These are phyloP conservation scores for Ogataea pignaliae DNA, from an alignment of 805 yeast species.

Conservation along the genomic window DNA sequence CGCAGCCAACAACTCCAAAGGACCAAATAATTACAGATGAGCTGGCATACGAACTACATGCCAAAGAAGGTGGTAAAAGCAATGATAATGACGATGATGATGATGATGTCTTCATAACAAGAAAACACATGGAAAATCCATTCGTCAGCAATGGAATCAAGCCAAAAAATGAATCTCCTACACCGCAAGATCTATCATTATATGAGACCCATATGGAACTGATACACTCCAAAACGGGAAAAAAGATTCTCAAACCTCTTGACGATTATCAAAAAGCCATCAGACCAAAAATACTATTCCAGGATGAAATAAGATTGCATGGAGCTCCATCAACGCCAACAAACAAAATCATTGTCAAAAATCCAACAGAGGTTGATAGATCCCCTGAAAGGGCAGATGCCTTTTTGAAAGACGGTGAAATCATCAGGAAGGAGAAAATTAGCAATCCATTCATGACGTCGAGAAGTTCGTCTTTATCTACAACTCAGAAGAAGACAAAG, in stretches of 20 bases:
- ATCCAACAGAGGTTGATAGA: conserved; percentile 7
- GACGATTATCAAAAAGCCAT: conserved; percentile 30
- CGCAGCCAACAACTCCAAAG: conserved; percentile 33
- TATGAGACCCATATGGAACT: conserved; percentile 37
- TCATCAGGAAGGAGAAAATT: conserved; percentile 19
- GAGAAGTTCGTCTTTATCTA: background rate
- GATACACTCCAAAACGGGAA: conserved; percentile 39
- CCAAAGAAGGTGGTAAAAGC: conserved; percentile 8
- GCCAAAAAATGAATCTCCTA: background rate
- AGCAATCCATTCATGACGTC: conserved; percentile 18
- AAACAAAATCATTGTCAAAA: conserved; percentile 8
- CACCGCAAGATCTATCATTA: conserved; percentile 11
- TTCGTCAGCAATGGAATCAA: conserved; percentile 15
- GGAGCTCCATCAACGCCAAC: conserved; percentile 14
- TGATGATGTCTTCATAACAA: conserved; percentile 11
- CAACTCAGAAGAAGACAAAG: background rate
- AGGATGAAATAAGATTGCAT: conserved; percentile 8
- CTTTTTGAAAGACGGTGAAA: conserved; percentile 11
- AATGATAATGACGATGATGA: conserved; percentile 18
- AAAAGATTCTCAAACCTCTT: conserved; percentile 28
- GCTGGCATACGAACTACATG: conserved; percentile 25
- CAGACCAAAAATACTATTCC: conserved; percentile 36
- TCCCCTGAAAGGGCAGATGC: background rate
- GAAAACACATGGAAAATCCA: conserved; percentile 26
- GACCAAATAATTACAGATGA: conserved; percentile 32